Conservation (phyloP, 805 yeast species). For the Wickerhamiella parazyma region DNA sequence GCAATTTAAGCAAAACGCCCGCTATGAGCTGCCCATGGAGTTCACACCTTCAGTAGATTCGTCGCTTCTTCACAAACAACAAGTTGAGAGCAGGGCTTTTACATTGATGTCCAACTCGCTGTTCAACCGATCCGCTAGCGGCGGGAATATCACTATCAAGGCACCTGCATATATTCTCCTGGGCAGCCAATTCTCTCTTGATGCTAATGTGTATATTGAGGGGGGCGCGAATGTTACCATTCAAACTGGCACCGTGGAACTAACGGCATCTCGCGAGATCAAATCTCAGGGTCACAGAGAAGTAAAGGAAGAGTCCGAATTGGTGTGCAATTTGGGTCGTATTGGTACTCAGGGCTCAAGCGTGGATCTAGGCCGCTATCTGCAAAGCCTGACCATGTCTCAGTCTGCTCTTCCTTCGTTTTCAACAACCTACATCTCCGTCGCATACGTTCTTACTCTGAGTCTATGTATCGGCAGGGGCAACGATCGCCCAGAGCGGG, state of each 20-base stretch:
- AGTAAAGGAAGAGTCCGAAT: not conserved
- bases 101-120: not conserved
- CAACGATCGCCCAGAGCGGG: not conserved
- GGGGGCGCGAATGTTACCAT: not conserved
- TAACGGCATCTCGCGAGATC: not conserved
- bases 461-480: not conserved
- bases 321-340: not conserved
- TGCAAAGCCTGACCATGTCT: not conserved
- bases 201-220: not conserved
- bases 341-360: not conserved
- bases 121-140: not conserved
- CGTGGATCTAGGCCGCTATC: not conserved
- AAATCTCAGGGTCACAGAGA: not conserved
- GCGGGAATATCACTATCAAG: not conserved
- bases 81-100: not conserved
- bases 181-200: not conserved
- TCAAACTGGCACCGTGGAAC: not conserved
- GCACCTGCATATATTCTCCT: not conserved
- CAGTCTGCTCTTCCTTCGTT: not conserved
- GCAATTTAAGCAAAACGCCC: constrained; percentile 6
- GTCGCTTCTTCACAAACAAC: not conserved
- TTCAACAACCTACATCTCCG: not conserved
- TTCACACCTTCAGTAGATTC: constrained; percentile 4
- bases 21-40: constrained; percentile 7
- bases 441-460: not conserved